These are phyloP conservation scores for Citrus maxima DNA, from an alignment of 345 rosid genomes.

Conservation along the genomic window DNA sequence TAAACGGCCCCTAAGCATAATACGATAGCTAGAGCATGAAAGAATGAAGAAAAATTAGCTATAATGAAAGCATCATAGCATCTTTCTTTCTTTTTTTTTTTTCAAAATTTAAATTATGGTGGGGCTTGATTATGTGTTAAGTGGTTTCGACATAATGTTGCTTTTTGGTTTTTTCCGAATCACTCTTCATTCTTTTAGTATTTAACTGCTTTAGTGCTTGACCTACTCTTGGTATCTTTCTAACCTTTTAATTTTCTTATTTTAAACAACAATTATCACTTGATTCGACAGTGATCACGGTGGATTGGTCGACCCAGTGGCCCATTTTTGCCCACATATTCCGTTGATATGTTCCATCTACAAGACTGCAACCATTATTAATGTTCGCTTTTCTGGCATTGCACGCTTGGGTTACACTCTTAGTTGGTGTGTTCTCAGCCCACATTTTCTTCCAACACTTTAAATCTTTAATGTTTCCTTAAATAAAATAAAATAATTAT, in stretches of 20 bases:
- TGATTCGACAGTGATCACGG: background rate
- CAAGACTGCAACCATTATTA: background rate
- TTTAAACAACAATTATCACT: background rate
- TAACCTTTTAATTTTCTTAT: background rate
- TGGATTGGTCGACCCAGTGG: background rate
- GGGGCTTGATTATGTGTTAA: background rate
- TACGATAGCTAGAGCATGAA: background rate
- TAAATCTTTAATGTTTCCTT: too few relatives aligned
- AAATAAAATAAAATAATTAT: too few relatives aligned
- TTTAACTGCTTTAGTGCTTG: background rate
- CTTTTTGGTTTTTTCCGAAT: background rate
- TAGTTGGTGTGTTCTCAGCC: background rate
- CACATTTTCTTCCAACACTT: too few relatives aligned
- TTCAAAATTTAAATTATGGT: background rate
- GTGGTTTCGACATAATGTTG: background rate
- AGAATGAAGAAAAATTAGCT: background rate
- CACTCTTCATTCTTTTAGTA: background rate
- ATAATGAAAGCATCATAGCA: conserved; percentile 7
- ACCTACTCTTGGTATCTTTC: background rate
- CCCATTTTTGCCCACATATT: background rate
- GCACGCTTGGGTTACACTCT: conserved; percentile 1
- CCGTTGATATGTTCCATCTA: background rate
- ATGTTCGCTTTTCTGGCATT: background rate
- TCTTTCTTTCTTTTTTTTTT: background rate
- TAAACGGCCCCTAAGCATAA: too few relatives aligned